Conservation (phyloP, 805 yeast genomes). For the Peterozyma xylosa region DNA sequence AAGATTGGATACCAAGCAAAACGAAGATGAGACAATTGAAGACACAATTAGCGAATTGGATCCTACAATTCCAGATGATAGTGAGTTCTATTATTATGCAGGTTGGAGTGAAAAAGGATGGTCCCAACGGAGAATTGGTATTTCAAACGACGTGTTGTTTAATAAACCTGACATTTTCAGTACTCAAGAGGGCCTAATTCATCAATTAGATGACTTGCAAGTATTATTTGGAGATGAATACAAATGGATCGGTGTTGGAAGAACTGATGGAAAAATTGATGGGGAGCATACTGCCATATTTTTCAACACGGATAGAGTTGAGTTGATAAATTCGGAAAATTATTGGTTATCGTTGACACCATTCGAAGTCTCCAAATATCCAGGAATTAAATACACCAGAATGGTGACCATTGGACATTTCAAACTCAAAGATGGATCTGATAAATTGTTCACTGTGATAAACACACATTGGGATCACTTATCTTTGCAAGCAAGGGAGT, state of each 20-base stretch:
- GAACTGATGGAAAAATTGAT: slow-evolving; percentile 40
- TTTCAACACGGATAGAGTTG: slow-evolving; percentile 29
- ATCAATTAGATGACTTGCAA: slow-evolving; percentile 38
- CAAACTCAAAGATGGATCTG: slow-evolving; percentile 11
- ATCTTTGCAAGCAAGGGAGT: slow-evolving; percentile 35
- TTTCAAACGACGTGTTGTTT: slow-evolving; percentile 26
- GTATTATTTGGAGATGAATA: slow-evolving; percentile 18
- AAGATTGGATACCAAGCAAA: slow-evolving; percentile 17
- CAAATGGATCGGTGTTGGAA: slow-evolving; percentile 32
- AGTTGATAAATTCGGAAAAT: slow-evolving; percentile 30
- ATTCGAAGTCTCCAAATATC: slow-evolving; percentile 35
- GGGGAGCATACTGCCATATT: slow-evolving; percentile 49
- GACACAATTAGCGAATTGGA: slow-evolving; percentile 15
- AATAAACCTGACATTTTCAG: slow-evolving; percentile 26
- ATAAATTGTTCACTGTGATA: slow-evolving; percentile 23
- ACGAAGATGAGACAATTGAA: slow-evolving; percentile 13
- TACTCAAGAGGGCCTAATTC: slow-evolving; percentile 39
- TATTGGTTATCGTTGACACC: slow-evolving; percentile 53
- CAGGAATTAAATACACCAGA: slow-evolving; percentile 32
- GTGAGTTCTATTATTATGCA: slow-evolving; percentile 17
- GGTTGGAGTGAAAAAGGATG: slow-evolving; percentile 23
- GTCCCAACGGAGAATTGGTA: slow-evolving; percentile 26
- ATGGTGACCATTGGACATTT: slow-evolving; percentile 28
- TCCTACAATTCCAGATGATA: slow-evolving; percentile 15
- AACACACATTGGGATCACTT: slow-evolving; percentile 46